Base-by-base conservation (phyloP, 2,329 filamentous ascomycete genomes). In the Clarireedia hainanense region DNA sequence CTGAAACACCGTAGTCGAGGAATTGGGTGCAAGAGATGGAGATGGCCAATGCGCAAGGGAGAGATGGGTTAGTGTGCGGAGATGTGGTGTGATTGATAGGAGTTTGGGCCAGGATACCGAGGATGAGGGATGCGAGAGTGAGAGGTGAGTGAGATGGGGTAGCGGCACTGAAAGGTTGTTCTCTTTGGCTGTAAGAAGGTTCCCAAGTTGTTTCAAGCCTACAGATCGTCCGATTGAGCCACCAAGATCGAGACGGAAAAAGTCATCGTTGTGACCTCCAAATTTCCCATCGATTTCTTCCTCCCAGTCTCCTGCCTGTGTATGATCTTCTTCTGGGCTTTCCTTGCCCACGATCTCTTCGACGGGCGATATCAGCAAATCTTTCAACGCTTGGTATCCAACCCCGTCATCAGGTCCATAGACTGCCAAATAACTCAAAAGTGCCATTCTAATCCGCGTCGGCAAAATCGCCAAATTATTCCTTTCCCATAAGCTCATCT, bases 11-110 rank as follows among this genome's bases (percentile, higher is more conserved):
- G 78, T 69, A 26, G 71, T 71, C 56, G 73, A 75, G 6, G 80
- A 75, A 60, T 79, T 77, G 7, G 79, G 78, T 2, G 80, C 80
- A n/a, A 82, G 69, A 15, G 75, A 75, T 2, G 83, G 83, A 50
- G 76, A 75, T 1, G 83, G 82, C 83, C 83, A 85, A 65, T 78
- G 79, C 15, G 81, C 80, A 6, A 85, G 73, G 60, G 77, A 82
- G 42, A 85, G 71, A 62, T 85, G 81, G 1, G 82, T 85, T 40
- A 85, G 68, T 14, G 73, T 75, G 0, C 74, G 74, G 6, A 83
- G 66, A 60, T 78, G 80, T 10, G 72, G 66, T 0, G 80, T 75
- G n/a, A 85, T 67, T 2, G 73, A 62, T 24, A 85, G 70, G 4
- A 85, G 74, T 37, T 82, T 79, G 48, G 75, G 78, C 83, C 82